Percentiles rank a stretch among this genome's conserved stretches.
phyloP scores from a whole-genome alignment of 2,329 filamentous ascomycete species.

The Chalaropsis thielavioides region DNA sequence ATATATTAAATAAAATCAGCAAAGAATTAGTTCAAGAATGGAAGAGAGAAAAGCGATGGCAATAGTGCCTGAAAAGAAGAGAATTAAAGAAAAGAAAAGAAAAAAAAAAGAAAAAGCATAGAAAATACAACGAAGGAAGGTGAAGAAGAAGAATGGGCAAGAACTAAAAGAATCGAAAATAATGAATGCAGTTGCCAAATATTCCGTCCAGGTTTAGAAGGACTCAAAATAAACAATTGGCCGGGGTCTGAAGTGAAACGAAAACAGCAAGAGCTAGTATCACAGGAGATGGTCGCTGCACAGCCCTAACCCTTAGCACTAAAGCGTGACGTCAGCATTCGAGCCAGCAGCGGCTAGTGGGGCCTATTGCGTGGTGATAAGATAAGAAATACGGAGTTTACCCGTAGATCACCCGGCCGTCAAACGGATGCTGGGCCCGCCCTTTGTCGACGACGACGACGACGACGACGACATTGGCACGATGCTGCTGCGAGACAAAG shows the following conservation, averaged over 20 bases:
- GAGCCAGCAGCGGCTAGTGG: background rate
- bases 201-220: background rate
- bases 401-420: background rate
- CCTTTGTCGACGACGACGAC: background rate
- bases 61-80: slow-evolving; percentile 2
- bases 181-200: slow-evolving; percentile 1
- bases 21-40: slow-evolving; percentile 12
- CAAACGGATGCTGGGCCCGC: slow-evolving; percentile 14
- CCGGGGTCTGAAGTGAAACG: background rate
- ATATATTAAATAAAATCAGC: slow-evolving; percentile 13
- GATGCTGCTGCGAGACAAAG: no score
- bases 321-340: background rate
- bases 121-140: slow-evolving; percentile 17
- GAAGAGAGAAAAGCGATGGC: slow-evolving; percentile 8
- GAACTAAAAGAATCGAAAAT: background rate
- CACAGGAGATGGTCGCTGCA: no score
- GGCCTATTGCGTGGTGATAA: background rate
- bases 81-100: background rate
- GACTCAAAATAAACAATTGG: background rate
- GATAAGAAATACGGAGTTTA: background rate
- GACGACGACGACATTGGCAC: background rate
- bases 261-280: background rate
- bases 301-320: background rate
- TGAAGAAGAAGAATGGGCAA: slow-evolving; percentile 9
- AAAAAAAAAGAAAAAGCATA: slow-evolving; percentile 13